Evolutionary conservation across 148 eudicot genomes (phyloP).

Genomic region (Talinum fruticosum): DNA sequence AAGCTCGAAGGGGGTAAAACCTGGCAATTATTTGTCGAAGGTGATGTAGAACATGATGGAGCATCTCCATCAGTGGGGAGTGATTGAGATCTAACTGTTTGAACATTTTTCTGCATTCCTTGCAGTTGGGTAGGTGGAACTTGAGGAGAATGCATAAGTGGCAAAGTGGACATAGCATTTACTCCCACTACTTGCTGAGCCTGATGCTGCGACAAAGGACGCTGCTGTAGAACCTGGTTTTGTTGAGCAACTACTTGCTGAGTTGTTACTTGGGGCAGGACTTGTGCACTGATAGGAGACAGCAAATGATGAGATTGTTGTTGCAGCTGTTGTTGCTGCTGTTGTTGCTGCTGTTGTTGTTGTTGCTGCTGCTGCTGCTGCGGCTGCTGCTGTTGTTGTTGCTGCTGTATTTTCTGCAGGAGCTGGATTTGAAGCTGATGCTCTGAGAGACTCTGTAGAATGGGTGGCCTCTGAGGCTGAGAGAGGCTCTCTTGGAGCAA

Average conservation of each 20-base stretch:
- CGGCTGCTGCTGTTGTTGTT: slow-evolving; percentile 41
- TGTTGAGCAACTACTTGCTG: slow-evolving; percentile 43
- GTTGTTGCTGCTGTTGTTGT: slow-evolving; percentile 45
- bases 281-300: slow-evolving; percentile 34
- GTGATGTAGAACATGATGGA: slow-evolving; percentile 92
- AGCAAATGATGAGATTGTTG: slow-evolving; percentile 48
- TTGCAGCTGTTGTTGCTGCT: slow-evolving; percentile 38
- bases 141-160: slow-evolving; percentile 52
- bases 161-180: slow-evolving; percentile 42
- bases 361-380: slow-evolving; percentile 39
- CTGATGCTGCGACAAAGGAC: slow-evolving; percentile 42
- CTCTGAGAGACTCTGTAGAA: slow-evolving; percentile 57
- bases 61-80: slow-evolving; percentile 61
- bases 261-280: slow-evolving; percentile 32
- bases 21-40: slow-evolving; percentile 74
- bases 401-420: slow-evolving; percentile 60
- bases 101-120: slow-evolving; percentile 48
- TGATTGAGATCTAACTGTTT: slow-evolving; percentile 44
- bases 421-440: slow-evolving; percentile 73
- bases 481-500: slow-evolving; percentile 48
- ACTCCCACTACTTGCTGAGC: slow-evolving; percentile 42
- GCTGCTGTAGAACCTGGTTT: slow-evolving; percentile 51
- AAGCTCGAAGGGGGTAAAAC: slow-evolving; percentile 47
- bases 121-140: slow-evolving; percentile 51
- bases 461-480: slow-evolving; percentile 43